phyloP scores from a whole-genome alignment of 495 filamentous ascomycete genomes.

The Cercophora scortea region DNA sequence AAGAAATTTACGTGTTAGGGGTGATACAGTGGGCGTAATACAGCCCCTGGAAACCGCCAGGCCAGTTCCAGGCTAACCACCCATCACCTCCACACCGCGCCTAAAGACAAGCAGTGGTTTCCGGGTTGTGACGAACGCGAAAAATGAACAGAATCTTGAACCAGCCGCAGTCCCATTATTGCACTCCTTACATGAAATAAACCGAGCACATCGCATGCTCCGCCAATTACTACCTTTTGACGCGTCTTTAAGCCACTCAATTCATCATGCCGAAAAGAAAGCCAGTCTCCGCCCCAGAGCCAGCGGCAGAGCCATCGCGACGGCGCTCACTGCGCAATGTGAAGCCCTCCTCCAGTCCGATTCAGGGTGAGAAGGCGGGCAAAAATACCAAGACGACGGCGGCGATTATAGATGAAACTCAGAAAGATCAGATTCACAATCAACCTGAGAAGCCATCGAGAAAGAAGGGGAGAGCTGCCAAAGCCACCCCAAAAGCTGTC shows the following conservation, averaged over 20 bases:
- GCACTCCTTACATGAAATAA: no score
- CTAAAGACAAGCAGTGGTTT: no score
- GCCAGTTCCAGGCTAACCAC: no score
- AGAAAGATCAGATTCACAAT: background rate
- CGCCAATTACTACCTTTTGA: background rate
- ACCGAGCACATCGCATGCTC: no score
- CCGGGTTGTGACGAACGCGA: no score
- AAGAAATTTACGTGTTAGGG: no score
- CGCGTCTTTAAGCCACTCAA: background rate
- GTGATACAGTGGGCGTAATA: no score
- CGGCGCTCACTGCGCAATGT: constrained; percentile 15
- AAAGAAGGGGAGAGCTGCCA: background rate
- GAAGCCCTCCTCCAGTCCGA: background rate
- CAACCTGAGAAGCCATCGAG: background rate
- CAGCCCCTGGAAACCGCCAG: no score
- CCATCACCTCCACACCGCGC: no score
- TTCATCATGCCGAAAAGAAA: constrained; percentile 33
- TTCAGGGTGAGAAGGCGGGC: background rate
- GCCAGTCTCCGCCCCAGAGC: constrained; percentile 9
- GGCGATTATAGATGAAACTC: background rate
- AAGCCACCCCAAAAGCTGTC: background rate
- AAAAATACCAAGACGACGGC: background rate
- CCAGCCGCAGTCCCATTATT: no score
- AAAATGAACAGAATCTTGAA: no score
- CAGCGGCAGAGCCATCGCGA: constrained; percentile 4